Evolutionary conservation across 2,329 filamentous ascomycete genomes (phyloP), one percentile per base, ranked within the genome.

Genomic region (Xylaria sp.): DNA sequence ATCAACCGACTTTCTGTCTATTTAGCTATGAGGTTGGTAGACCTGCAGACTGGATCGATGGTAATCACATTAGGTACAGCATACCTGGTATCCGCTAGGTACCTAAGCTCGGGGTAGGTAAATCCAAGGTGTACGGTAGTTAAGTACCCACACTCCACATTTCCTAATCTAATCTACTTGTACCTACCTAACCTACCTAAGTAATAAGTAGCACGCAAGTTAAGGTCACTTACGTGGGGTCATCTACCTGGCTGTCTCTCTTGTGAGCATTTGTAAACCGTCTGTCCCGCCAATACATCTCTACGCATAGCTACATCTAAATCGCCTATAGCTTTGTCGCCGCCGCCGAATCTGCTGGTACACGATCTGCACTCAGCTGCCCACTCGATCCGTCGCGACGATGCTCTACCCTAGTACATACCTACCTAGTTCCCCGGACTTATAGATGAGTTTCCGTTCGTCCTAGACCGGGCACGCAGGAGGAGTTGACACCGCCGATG

Each of bases 401-500:
- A 73, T 74, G 72, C 57, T 67, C 55, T 51, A 14, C 54, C 64
- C 69, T 48, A 65, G 42, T 42, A 42, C 61, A 61, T 14, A 32
- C 55, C 45, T 66, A 64, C 54, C 61, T 56, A 61, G 47, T 53
- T 57, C 61, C 48, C 60, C 59, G 51, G 56, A 72, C 70, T 65
- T 65, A 72, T 71, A 73, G 69, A 72, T 73, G 70, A 61, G n/a
- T 45, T 39, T 60, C 48, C 51, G 59, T 56, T 32, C 65, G 36
- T 54, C 24, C 51, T 67, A 61, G 59, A 60, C n/a, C 32, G 39
- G 50, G 54, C 59, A 66, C 56, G 24, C 21, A 56, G 65, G 53
- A 62, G 59, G 42, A 66, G 30, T 65, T 70, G 61, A 72, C 70
- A 71, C 72, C 69, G 69, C 71, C 67, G 64, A 73, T 72, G 74